phyloP scores from a whole-genome alignment of 192 early-diverging fungal species.

The Entophlyctis luteolus region DNA sequence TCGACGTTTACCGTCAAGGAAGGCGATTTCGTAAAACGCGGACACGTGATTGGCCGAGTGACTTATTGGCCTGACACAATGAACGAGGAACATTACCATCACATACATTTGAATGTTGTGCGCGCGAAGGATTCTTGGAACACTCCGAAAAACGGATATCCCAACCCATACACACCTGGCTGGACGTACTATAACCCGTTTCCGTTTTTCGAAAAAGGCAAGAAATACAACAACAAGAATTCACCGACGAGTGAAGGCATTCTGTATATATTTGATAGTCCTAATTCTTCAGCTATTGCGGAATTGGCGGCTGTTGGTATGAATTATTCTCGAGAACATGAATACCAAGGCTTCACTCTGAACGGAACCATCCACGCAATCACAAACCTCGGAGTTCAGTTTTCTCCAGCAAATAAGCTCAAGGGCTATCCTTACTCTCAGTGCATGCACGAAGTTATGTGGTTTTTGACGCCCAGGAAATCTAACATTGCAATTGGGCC shows the following conservation, averaged over 20 bases:
- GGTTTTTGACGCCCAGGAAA: neutral
- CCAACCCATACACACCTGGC: conserved; percentile 7
- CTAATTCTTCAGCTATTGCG: neutral
- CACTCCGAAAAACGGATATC: neutral
- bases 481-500: neutral
- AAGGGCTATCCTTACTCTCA: neutral
- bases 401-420: neutral
- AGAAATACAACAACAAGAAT: neutral
- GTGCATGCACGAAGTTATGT: conserved; percentile 6
- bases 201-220: conserved; percentile 5
- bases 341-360: neutral
- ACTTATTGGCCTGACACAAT: neutral
- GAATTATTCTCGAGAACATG: too few species aligned
- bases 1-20: neutral
- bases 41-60: conserved; percentile 6
- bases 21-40: neutral
- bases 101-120: conserved; percentile 15
- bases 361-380: conserved; percentile 15
- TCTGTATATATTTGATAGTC: neutral
- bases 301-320: neutral
- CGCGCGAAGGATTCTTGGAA: neutral
- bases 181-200: conserved; percentile 19
- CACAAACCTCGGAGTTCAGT: neutral
- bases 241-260: neutral
- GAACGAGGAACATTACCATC: conserved; percentile 14